Conservation (phyloP, 2,329 filamentous ascomycete genomes). For the Stylonectria norvegica region DNA sequence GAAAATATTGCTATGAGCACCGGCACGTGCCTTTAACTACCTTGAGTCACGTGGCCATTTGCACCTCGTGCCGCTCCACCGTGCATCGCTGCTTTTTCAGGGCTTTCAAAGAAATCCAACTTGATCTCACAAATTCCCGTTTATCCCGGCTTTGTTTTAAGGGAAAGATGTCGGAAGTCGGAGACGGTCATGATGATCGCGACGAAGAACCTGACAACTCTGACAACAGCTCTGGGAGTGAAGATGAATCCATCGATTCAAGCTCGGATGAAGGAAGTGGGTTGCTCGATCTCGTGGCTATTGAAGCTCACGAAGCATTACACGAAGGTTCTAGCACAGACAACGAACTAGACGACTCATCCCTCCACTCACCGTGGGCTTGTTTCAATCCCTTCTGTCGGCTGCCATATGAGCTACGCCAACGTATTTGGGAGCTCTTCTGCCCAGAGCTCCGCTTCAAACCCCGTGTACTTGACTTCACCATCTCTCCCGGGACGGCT, state of each 20-base stretch:
- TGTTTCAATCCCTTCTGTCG: conserved; percentile 19
- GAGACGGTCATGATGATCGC: background rate
- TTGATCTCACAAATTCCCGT: too few relatives aligned
- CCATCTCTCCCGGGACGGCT: conserved; percentile 11
- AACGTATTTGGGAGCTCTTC: conserved; percentile 31
- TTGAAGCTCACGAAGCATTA: conserved; percentile 20
- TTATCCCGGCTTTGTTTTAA: too few relatives aligned
- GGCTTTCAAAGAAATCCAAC: too few relatives aligned
- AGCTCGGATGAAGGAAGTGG: conserved; percentile 22
- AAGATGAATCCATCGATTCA: conserved; percentile 11
- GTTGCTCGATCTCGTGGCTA: conserved; percentile 24
- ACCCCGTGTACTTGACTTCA: conserved; percentile 30
- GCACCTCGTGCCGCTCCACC: too few relatives aligned
- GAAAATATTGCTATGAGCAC: too few relatives aligned
- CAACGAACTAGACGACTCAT: conserved; percentile 1
- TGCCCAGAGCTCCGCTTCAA: conserved; percentile 28
- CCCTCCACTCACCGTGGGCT: background rate
- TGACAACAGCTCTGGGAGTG: background rate
- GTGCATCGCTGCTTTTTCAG: too few relatives aligned
- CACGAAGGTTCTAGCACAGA: conserved; percentile 19
- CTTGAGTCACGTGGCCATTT: too few relatives aligned
- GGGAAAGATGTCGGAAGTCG: too few relatives aligned
- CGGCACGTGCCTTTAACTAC: too few relatives aligned
- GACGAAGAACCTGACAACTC: background rate
- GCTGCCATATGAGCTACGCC: conserved; percentile 31